Evolutionary conservation across 345 rosid species (phyloP).

Genomic region (Litchi chinensis): DNA sequence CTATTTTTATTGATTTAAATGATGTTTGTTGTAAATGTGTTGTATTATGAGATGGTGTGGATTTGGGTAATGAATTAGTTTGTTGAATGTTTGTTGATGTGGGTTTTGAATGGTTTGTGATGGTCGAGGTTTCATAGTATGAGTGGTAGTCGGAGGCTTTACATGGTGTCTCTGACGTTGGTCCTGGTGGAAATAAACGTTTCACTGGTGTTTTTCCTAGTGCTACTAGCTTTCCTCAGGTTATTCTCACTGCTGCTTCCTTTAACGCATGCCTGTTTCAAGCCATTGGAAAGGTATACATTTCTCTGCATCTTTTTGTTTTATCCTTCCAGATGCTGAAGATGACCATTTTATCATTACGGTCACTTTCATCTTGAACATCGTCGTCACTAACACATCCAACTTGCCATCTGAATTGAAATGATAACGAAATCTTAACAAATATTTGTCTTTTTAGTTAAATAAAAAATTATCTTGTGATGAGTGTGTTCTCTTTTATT

Average conservation of each 20-base stretch:
- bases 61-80: too few species aligned
- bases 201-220: conserved; percentile 70
- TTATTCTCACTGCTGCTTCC: conserved; percentile 89
- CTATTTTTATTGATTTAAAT: too few species aligned
- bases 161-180: conserved; percentile 89
- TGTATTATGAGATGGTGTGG: too few species aligned
- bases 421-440: background rate
- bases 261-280: conserved; percentile 78
- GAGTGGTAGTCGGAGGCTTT: conserved; percentile 99
- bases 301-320: too few species aligned
- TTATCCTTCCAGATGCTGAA: too few species aligned
- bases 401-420: background rate
- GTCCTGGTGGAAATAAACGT: conserved; percentile 56
- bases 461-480: too few species aligned
- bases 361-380: background rate
- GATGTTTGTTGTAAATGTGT: too few species aligned
- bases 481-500: too few species aligned
- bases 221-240: conserved; percentile 95
- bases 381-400: background rate
- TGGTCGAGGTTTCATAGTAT: conserved; percentile 76
- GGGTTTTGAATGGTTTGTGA: too few species aligned
- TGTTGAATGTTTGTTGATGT: too few species aligned
- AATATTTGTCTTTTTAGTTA: too few species aligned
- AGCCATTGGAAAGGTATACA: conserved; percentile 84
- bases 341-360: background rate